Evolutionary conservation across 352 stramenopile species (phyloP), one percentile per base, ranked within the genome.

Genomic region (Phytophthora lateralis): DNA sequence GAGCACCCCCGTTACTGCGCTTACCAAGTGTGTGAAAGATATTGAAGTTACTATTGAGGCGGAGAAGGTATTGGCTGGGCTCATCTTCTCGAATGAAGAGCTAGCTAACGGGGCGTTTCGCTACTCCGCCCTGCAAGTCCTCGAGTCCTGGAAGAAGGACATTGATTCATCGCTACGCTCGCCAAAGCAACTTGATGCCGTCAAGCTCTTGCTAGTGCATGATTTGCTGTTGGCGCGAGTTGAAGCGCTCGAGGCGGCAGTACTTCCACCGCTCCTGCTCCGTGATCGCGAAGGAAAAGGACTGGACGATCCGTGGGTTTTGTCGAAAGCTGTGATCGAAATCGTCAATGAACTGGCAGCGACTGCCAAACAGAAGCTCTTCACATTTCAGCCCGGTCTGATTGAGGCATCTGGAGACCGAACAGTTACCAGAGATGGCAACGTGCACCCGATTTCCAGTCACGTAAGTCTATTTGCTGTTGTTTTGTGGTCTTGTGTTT

Each of bases 381-480:
- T 88, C 24, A 69, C 63, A 4, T 89, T 82, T 49, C 82, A 94
- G 44, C 48, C 85, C 12, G 80, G 85, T n/a, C 61, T 90, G 20
- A 72, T 75, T 3, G 81, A 89, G 17, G 45, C 38, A 8, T 67
- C 69, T 39, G 66, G 47, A 24, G 80, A 91, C 46, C 77, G 77
- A 7, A 73, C 70, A 18, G 42, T 89, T n/a, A 67, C 81, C 9
- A 88, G 78, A 62, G 81, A 94, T 30, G 85, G 81, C 8, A 95
- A 95, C 29, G 80, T 95, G 14, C 85, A 95, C 37, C 73, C 85
- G 0, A 78, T 85, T 17, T 90, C 85, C 10, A 92, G 82, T 52
- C 79, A 88, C 52, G 81, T 92, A 75, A 59, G 73, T 68, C 2
- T 20, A 44, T 45, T 20, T 46, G 37, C 21, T 39, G 2, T 26